phyloP scores from a whole-genome alignment of 2,329 filamentous ascomycete species.

The Sclerotinia spermophila region DNA sequence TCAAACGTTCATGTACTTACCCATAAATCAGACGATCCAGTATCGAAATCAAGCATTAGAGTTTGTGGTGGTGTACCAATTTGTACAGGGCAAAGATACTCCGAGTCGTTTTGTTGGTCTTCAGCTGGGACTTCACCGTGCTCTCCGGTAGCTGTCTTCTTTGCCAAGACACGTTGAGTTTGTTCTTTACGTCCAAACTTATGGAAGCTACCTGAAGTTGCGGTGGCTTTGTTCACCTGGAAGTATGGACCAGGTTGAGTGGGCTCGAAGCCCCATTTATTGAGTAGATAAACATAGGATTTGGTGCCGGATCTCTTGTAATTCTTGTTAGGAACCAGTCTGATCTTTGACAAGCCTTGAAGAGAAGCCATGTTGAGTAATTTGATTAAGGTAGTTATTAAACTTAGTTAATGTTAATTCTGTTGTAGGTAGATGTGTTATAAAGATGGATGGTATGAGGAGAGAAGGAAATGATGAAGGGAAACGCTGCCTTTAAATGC shows the following conservation, averaged over 20 bases:
- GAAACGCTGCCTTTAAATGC: conserved; percentile 4
- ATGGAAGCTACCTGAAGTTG: conserved; percentile 44
- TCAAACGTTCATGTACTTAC: conserved; percentile 38
- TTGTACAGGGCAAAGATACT: conserved; percentile 60
- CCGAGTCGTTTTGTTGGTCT: conserved; percentile 63
- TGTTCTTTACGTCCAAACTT: conserved; percentile 48
- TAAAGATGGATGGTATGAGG: neutral
- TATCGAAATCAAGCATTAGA: conserved; percentile 64
- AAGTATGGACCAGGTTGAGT: conserved; percentile 61
- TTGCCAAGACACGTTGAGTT: conserved; percentile 47
- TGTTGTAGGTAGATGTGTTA: neutral
- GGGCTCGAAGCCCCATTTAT: conserved; percentile 60
- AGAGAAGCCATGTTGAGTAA: conserved; percentile 32
- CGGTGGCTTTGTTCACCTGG: conserved; percentile 43
- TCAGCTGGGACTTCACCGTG: conserved; percentile 53
- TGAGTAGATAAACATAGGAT: conserved; percentile 58
- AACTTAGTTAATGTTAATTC: neutral
- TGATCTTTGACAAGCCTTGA: conserved; percentile 43
- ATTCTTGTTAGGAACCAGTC: conserved; percentile 53
- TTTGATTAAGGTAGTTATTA: neutral
- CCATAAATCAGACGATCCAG: conserved; percentile 68
- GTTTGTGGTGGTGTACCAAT: conserved; percentile 65
- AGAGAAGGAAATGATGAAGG: neutral
- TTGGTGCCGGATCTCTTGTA: conserved; percentile 58
- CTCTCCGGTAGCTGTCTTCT: conserved; percentile 39